phyloP scores from a whole-genome alignment of 495 filamentous ascomycete species.

The Aspergillus ellipticus region DNA sequence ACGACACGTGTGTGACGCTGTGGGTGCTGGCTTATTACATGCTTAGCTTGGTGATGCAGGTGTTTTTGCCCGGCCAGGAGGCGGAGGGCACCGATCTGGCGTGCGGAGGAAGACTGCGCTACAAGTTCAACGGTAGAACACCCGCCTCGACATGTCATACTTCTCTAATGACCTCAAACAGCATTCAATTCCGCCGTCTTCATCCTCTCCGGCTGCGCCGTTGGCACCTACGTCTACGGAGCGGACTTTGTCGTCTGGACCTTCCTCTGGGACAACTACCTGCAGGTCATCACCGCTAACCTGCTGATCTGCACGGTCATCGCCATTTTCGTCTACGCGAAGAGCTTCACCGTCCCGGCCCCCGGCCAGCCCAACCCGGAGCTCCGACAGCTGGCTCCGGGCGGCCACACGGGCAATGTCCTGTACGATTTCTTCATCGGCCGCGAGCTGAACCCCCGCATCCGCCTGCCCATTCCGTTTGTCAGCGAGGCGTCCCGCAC shows the following conservation, averaged over 20 bases:
- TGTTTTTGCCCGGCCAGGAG: conserved; percentile 72
- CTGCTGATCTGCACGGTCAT: conserved; percentile 66
- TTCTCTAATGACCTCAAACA: conserved; percentile 33
- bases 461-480: conserved; percentile 72
- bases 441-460: conserved; percentile 89
- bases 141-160: neutral
- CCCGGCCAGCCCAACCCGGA: conserved; percentile 58
- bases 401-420: conserved; percentile 78
- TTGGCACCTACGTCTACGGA: conserved; percentile 72
- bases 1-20: conserved; percentile 54
- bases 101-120: conserved; percentile 72
- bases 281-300: conserved; percentile 80
- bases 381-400: conserved; percentile 72
- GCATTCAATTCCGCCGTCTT: conserved; percentile 74
- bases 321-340: conserved; percentile 72
- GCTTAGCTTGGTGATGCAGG: conserved; percentile 69
- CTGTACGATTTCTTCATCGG: conserved; percentile 98
- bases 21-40: conserved; percentile 77
- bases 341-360: conserved; percentile 71
- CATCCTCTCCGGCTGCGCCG: conserved; percentile 61
- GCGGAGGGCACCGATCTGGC: conserved; percentile 65
- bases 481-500: conserved; percentile 46
- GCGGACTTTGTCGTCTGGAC: conserved; percentile 84
- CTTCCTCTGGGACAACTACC: conserved; percentile 86
- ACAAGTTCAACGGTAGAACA: conserved; percentile 82